Evolutionary conservation across 352 stramenopile species (phyloP).

Genomic region (Pythium aristosporum): DNA sequence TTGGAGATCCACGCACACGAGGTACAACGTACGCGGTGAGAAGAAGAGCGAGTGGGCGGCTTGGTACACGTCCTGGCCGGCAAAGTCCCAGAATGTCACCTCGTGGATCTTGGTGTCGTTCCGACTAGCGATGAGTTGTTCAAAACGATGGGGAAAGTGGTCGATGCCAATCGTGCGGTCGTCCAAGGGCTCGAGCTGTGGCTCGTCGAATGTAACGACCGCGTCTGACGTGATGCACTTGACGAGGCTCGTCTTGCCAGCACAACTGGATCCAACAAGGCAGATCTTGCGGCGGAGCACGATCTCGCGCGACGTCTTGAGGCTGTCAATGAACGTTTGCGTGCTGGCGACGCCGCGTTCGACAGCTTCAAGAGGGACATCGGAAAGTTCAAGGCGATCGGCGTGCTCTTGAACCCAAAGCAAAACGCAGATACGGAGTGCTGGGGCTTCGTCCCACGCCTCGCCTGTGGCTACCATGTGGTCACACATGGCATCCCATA

Average conservation of each 20-base stretch:
- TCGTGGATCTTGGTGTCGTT: not conserved
- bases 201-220: not conserved
- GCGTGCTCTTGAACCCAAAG: too few species aligned
- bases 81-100: too few species aligned
- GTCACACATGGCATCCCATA: too few species aligned
- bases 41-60: too few species aligned
- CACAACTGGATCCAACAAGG: not conserved
- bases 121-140: not conserved
- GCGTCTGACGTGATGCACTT: too few species aligned
- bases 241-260: too few species aligned
- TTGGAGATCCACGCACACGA: not conserved
- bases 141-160: not conserved
- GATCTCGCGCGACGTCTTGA: not conserved
- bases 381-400: too few species aligned
- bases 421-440: too few species aligned
- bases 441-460: too few species aligned
- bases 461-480: too few species aligned
- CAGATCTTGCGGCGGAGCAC: not conserved
- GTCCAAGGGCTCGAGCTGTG: not conserved
- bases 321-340: not conserved
- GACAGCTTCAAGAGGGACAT: not conserved
- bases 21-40: not conserved
- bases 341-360: not conserved
- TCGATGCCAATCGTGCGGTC: not conserved
- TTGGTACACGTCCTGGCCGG: too few species aligned